Evolutionary conservation across 805 yeast genomes (phyloP), one percentile per base, ranked within the genome.

Genomic region (Starmerella ratchasimensis): DNA sequence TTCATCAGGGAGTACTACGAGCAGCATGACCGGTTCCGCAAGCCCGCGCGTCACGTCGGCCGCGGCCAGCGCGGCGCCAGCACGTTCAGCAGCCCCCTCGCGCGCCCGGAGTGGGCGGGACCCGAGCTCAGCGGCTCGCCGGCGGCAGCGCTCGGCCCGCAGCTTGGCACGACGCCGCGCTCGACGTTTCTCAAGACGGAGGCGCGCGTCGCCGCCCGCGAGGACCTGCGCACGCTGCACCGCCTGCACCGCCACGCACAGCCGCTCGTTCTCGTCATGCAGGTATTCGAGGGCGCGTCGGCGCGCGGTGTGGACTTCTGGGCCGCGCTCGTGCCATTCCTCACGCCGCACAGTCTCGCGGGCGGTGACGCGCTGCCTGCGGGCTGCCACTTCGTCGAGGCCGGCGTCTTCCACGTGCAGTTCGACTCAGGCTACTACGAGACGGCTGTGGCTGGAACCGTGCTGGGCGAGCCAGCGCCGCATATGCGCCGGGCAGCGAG

Each of bases 391-490:
- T 27, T 46, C 16, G 38, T 46, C 13, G 50, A 74, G 46, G 52
- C 68, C 38, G 73, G 83, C 34, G 65, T 63, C 42, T 57, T 64
- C 49, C 76, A 68, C 11, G 26, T 44, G 5, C 28, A 38, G 28
- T 45, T 28, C 28, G 16, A 72, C 65, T 41, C 67, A 50, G 63
- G 67, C 45, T 50, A 38, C 37, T 73, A 60, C 55, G 61, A 64
- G 62, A 52, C 65, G 14, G 72, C 79, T 24, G 65, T 80, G 37
- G 83, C 90, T 4, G 69, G 79, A 41, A 78, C 88, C 0, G 71
- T 80, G 1, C 77, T 78, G 56, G 90, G 93, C 2, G 83, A 79
- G 41, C 49, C 59, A 24, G 30, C 24, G 26, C 11, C 31, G 15
- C 10, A 24, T 14, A 14, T 28, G 13, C 19, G 28, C 19, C 44